phyloP scores from a whole-genome alignment of 202 grass and related monocot genomes.

The Digitaria exilis region DNA sequence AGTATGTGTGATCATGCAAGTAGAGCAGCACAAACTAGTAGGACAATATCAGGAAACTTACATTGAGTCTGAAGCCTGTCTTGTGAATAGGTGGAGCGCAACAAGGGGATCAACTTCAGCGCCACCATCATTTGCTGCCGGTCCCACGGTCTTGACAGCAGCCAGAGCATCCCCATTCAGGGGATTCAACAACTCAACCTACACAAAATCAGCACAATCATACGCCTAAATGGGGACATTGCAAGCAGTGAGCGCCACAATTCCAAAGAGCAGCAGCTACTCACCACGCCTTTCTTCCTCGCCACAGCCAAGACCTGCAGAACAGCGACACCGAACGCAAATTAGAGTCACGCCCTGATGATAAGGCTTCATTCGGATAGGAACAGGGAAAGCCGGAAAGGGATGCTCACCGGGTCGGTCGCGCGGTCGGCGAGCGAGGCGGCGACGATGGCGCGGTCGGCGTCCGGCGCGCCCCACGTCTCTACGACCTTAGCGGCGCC shows the following conservation, averaged over 20 bases:
- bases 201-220: constrained; percentile 37
- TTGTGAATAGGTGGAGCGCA: constrained; percentile 79
- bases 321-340: background rate
- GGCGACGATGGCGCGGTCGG: constrained; percentile 56
- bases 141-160: constrained; percentile 40
- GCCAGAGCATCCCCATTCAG: constrained; percentile 71
- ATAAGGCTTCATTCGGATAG: background rate
- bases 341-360: background rate
- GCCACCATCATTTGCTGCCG: constrained; percentile 14
- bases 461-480: constrained; percentile 84
- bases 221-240: background rate
- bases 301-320: constrained; percentile 81
- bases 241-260: background rate
- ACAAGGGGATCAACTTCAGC: constrained; percentile 50
- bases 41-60: constrained; percentile 24
- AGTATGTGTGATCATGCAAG: background rate
- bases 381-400: background rate
- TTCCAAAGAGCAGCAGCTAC: constrained; percentile 28
- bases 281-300: constrained; percentile 83
- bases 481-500: constrained; percentile 77
- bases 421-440: constrained; percentile 66
- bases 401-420: constrained; percentile 56
- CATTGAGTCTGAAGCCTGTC: constrained; percentile 56
- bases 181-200: constrained; percentile 87
- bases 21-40: background rate